phyloP scores from a whole-genome alignment of 2,329 filamentous ascomycete genomes.

The Calonectria henricotiae region DNA sequence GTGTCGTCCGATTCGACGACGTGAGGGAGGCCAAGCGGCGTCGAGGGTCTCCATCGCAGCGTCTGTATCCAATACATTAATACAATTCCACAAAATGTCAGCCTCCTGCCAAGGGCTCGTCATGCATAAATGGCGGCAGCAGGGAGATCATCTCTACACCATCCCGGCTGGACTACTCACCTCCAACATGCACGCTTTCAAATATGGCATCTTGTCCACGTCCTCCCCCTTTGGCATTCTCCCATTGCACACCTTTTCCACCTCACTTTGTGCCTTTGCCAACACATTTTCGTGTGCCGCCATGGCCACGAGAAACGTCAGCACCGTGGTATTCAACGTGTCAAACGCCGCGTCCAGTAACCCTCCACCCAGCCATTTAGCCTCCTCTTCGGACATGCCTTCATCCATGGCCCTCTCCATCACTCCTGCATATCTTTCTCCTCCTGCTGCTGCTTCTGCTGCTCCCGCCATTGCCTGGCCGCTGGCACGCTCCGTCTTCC shows the following conservation, averaged over 20 bases:
- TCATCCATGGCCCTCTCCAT: constrained; percentile 45
- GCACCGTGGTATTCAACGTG: constrained; percentile 44
- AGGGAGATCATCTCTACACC: background rate
- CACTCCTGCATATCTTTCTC: constrained; percentile 32
- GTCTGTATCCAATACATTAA: constrained; percentile 41
- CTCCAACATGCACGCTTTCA: constrained; percentile 50
- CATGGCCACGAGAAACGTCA: constrained; percentile 47
- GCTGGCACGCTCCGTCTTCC: background rate
- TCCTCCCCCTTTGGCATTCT: constrained; percentile 54
- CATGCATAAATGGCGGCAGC: background rate
- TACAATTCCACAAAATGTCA: background rate
- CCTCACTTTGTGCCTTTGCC: constrained; percentile 42
- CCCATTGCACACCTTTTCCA: constrained; percentile 43
- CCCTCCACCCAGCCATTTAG: constrained; percentile 43
- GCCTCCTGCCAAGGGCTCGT: background rate
- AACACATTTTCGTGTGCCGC: constrained; percentile 47
- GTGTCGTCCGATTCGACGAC: constrained; percentile 65
- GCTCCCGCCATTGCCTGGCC: background rate
- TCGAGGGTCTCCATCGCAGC: constrained; percentile 60
- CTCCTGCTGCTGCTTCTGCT: background rate
- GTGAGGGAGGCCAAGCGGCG: constrained; percentile 64
- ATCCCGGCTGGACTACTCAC: constrained; percentile 30
- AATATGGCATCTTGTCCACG: constrained; percentile 43
- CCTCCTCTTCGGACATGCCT: constrained; percentile 42
- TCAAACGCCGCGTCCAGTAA: constrained; percentile 52